Base-by-base conservation (phyloP, 768 basidiomycete species). In the Tricholoma saponaceum region DNA sequence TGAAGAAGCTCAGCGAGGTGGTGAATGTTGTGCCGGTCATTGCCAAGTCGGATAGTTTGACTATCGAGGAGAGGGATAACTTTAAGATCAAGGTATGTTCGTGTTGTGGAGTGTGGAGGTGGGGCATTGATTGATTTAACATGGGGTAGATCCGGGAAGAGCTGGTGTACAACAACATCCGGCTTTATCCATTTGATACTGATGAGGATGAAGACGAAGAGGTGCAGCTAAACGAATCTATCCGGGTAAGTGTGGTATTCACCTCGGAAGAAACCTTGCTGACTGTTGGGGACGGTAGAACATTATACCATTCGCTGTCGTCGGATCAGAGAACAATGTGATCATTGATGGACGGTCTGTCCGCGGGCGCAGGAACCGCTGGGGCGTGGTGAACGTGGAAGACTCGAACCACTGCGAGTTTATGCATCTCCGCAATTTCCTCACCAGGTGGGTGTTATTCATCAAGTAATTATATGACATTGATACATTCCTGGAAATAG, bases 1-100 rank as follows among this genome's bases (percentile, higher is more conserved):
- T 99, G 88, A 97, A 98, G 82, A 98, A 98, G 79, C 80, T 99
- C 60, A 91, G 90, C 71, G 97, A 98, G 71, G 96, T 98, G 43
- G 97, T 98, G 72, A 99, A 99, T 66, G 96, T 99, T 53, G 95
- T 99, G 7, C 96, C 96, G n/a, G 91, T 99, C 60, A 98, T 99
- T 67, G 96, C 97, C 64, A 99, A 99, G 82, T 83, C 91, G 28
- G 96, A 99, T 74, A 89, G 86, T 61, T 80, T 99, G 78, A 98
- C 95, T 2, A 71, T 92, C 57, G 95, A 97, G 62, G 96, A 99
- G 80, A 79, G 94, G 64, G 89, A 89, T 56, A 79, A 80, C 46
- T 99, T 99, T 84, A 99, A 99, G 83, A 78, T 84, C 67, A 90
- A 93, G 80, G 93, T 92, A 30, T 16, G 79, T 66, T 20, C 6